These are phyloP conservation scores for Mortierella antarctica DNA, from an alignment of 192 early-diverging fungal species.

Conservation along the genomic window DNA sequence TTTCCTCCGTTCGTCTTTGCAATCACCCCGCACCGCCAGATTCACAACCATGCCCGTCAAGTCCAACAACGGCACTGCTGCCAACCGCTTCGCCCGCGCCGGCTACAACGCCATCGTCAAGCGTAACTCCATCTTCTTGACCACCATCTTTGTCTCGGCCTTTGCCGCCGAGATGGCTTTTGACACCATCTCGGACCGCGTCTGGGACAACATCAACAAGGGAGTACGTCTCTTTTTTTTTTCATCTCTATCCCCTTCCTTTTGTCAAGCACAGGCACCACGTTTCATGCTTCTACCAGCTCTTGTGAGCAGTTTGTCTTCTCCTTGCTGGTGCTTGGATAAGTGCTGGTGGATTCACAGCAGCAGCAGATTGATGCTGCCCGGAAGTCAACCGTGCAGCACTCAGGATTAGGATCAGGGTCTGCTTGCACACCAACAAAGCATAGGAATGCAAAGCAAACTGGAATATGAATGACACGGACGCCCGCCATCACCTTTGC, in stretches of 20 bases:
- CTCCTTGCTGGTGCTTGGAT: not conserved
- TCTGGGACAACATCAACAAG: slow-evolving; percentile 81
- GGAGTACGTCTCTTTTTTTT: slow-evolving; percentile 67
- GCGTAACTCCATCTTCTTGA: slow-evolving; percentile 77
- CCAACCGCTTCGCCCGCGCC: slow-evolving; percentile 53
- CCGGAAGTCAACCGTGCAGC: not conserved
- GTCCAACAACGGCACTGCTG: slow-evolving; percentile 48
- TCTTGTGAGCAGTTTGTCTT: not conserved
- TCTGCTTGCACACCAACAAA: not conserved
- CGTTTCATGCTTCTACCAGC: not conserved
- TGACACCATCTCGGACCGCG: slow-evolving; percentile 65
- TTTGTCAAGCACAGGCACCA: not conserved
- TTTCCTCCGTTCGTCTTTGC: not conserved
- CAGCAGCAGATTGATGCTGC: not conserved
- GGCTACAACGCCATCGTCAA: slow-evolving; percentile 75
- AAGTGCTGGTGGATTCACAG: not conserved
- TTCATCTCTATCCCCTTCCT: not conserved
- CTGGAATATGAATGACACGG: not conserved
- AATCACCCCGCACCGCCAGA: slow-evolving; percentile 1
- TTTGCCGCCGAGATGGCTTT: slow-evolving; percentile 81
- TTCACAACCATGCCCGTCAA: slow-evolving; percentile 43
- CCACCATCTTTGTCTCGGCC: slow-evolving; percentile 73
- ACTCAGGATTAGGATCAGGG: not conserved
- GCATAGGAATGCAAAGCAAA: not conserved
- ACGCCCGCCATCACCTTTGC: not conserved